These are phyloP conservation scores for Blastomyces gilchristii DNA, from an alignment of 2,329 filamentous ascomycete genomes.

Conservation along the genomic window DNA sequence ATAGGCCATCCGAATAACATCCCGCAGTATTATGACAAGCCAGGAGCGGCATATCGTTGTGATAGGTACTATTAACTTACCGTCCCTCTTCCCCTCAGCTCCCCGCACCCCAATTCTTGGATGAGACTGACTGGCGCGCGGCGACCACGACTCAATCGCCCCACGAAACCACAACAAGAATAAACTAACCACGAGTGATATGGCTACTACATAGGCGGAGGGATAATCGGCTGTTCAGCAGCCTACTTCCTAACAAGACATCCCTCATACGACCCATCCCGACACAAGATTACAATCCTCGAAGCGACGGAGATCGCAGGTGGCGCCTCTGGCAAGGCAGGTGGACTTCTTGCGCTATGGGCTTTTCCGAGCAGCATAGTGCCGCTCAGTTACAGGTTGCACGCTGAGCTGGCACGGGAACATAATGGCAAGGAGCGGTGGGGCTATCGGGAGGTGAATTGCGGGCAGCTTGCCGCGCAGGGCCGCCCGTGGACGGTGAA, in stretches of 20 bases:
- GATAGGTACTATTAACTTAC: slow-evolving; percentile 23
- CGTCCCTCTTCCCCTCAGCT: background rate
- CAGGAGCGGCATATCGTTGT: slow-evolving; percentile 33
- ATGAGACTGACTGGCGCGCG: background rate
- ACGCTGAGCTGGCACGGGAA: slow-evolving; percentile 72
- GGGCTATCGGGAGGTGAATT: slow-evolving; percentile 75
- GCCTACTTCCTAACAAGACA: slow-evolving; percentile 88
- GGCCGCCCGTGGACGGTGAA: slow-evolving; percentile 30
- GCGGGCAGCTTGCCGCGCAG: slow-evolving; percentile 53
- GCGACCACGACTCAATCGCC: background rate
- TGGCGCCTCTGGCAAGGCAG: slow-evolving; percentile 91
- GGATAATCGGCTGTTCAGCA: slow-evolving; percentile 83
- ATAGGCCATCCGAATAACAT: background rate
- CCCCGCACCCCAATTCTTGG: background rate
- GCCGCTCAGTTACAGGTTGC: slow-evolving; percentile 72
- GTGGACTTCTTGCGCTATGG: slow-evolving; percentile 81
- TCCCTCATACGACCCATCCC: slow-evolving; percentile 61
- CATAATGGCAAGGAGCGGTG: slow-evolving; percentile 68
- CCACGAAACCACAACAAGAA: background rate
- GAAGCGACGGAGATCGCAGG: slow-evolving; percentile 78
- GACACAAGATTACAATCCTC: slow-evolving; percentile 72
- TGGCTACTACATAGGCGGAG: slow-evolving; percentile 52
- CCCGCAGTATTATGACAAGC: slow-evolving; percentile 11
- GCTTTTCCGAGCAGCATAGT: slow-evolving; percentile 80
- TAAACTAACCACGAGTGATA: background rate